Conservation (phyloP, 1,284 basidiomycete genomes). For the Phylloboletellus chloephorus region DNA sequence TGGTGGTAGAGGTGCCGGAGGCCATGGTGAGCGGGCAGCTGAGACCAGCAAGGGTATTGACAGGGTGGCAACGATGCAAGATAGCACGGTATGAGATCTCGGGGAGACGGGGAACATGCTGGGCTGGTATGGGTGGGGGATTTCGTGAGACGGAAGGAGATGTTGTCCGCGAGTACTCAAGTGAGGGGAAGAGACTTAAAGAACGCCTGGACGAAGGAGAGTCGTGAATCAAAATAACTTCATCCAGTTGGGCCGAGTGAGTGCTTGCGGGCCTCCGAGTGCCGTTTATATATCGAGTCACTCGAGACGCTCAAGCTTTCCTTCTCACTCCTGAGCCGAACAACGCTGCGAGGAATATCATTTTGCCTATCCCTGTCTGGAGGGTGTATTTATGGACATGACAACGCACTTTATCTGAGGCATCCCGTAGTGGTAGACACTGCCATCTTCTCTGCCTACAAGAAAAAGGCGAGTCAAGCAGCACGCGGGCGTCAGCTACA, state of each 20-base stretch:
- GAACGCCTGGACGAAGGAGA: conserved; percentile 5
- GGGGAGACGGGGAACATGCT: conserved; percentile 7
- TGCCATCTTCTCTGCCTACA: no score
- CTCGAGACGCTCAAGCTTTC: no score
- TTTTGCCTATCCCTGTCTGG: neutral
- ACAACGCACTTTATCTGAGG: no score
- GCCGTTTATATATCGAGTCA: no score
- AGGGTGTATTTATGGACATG: conserved; percentile 1
- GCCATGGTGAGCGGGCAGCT: conserved; percentile 1
- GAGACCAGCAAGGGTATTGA: conserved; percentile 10
- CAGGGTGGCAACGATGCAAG: conserved; percentile 12
- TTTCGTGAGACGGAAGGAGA: neutral
- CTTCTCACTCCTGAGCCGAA: no score
- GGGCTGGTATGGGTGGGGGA: neutral
- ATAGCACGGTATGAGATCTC: conserved; percentile 1
- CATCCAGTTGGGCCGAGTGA: neutral
- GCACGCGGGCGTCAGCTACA: no score
- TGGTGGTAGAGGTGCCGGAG: conserved; percentile 3
- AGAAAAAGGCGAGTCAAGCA: no score
- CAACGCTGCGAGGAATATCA: neutral
- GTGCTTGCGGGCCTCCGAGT: neutral
- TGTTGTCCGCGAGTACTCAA: neutral
- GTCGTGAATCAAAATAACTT: conserved; percentile 5
- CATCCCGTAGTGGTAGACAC: no score
- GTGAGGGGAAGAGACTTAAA: neutral